Percentiles rank a stretch among this genome's conserved stretches.
Evolutionary conservation across 148 eudicot species (phyloP).

Genomic region (Cornus suecica): DNA sequence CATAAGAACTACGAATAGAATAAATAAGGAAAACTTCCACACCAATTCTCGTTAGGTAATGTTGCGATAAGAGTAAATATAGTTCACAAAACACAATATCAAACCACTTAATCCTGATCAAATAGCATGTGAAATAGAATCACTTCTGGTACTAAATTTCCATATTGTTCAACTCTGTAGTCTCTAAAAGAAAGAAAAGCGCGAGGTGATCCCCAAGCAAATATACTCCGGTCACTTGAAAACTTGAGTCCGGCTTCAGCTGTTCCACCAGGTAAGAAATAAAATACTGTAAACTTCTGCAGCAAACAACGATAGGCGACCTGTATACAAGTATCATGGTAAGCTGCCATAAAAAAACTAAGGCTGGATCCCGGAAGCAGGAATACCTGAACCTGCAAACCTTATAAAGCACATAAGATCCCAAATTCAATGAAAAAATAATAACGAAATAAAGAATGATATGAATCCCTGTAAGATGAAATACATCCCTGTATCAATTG

Average conservation of each 20-base stretch:
- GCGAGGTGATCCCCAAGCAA: background rate
- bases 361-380: conserved; percentile 55
- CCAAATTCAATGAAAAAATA: conserved; percentile 9
- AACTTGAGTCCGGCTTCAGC: conserved; percentile 11
- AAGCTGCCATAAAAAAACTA: conserved; percentile 52
- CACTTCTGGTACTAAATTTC: no score
- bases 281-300: conserved; percentile 42
- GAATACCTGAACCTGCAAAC: conserved; percentile 91
- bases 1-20: no score
- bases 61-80: no score
- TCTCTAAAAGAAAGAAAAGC: no score
- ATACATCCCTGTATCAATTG: background rate
- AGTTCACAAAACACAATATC: no score
- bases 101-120: no score
- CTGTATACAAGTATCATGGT: conserved; percentile 76
- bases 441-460: conserved; percentile 6
- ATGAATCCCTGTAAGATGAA: background rate
- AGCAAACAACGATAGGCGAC: conserved; percentile 49
- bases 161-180: no score
- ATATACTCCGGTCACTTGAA: conserved; percentile 12
- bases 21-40: no score
- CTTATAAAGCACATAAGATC: conserved; percentile 52
- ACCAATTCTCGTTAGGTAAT: no score
- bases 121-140: no score
- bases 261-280: conserved; percentile 17